phyloP scores from a whole-genome alignment of 225 moss, liverwort and hornwort genomes.

The Takakia lepidozioides region DNA sequence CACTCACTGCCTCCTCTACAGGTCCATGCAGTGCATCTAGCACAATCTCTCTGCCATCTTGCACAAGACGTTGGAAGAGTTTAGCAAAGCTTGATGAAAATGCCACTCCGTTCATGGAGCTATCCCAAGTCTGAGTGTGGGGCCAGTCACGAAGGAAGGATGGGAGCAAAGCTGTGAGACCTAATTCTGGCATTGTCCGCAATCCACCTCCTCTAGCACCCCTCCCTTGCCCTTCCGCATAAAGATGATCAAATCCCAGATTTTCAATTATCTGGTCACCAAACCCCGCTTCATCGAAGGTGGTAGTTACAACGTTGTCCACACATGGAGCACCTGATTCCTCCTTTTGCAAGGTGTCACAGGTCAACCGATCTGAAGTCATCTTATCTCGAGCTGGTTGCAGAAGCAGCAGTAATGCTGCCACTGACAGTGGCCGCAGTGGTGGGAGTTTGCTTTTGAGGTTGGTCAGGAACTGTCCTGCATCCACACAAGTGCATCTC shows the following conservation, averaged over 20 bases:
- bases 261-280: conserved; percentile 59
- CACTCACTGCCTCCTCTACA: conserved; percentile 61
- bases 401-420: conserved; percentile 75
- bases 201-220: conserved; percentile 45
- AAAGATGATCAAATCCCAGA: conserved; percentile 80
- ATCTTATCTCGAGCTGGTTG: conserved; percentile 72
- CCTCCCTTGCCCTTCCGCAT: conserved; percentile 78
- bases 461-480: conserved; percentile 80
- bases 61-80: conserved; percentile 84
- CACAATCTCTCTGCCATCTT: conserved; percentile 70
- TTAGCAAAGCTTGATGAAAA: conserved; percentile 84
- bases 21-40: conserved; percentile 60
- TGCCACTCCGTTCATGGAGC: conserved; percentile 66
- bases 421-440: conserved; percentile 84
- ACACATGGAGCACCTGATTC: conserved; percentile 35
- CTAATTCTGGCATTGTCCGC: conserved; percentile 76
- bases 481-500: too few species aligned
- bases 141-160: conserved; percentile 98
- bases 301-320: conserved; percentile 42
- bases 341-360: conserved; percentile 25
- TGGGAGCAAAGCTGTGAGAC: conserved; percentile 81
- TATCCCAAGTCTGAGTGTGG: conserved; percentile 88
- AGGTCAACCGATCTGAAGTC: conserved; percentile 24
- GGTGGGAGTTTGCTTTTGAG: conserved; percentile 91
- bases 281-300: conserved; percentile 51